Percentiles rank a stretch among this genome's conserved stretches.
These are phyloP conservation scores for Scenedesmus sp. DNA, from an alignment of 163 green algal species.

Conservation along the genomic window DNA sequence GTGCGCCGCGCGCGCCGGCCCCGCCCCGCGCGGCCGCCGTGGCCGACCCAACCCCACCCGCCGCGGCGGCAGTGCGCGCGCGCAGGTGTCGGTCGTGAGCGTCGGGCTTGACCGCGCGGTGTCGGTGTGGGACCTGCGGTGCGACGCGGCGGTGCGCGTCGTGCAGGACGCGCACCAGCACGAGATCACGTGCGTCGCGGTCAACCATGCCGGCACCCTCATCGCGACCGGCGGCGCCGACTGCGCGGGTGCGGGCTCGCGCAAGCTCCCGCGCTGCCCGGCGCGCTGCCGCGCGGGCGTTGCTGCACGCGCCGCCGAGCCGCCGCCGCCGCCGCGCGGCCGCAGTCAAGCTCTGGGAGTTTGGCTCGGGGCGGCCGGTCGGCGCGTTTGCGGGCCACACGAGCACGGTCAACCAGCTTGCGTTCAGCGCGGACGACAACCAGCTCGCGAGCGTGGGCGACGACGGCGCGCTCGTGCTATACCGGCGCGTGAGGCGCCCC, in stretches of 20 bases:
- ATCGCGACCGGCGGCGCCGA: constrained; percentile 48
- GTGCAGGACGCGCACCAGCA: constrained; percentile 41
- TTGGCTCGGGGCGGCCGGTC: constrained; percentile 3
- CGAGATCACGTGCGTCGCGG: constrained; percentile 42
- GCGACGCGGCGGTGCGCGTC: constrained; percentile 10
- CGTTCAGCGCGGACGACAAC: constrained; percentile 48
- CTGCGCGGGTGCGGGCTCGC: background rate
- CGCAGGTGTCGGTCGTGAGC: constrained; percentile 54
- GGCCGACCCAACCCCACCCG: background rate
- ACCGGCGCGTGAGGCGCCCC: too few relatives aligned
- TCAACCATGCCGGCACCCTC: constrained; percentile 13
- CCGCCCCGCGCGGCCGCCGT: background rate
- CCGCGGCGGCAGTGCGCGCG: background rate
- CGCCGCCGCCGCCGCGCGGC: too few relatives aligned
- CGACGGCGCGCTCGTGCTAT: constrained; percentile 45
- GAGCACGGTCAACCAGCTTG: constrained; percentile 36
- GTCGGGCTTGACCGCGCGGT: constrained; percentile 51
- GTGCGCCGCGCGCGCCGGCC: background rate
- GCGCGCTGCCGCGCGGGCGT: too few relatives aligned
- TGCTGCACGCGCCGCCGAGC: too few relatives aligned
- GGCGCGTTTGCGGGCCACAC: constrained; percentile 39
- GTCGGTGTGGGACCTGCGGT: constrained; percentile 57
- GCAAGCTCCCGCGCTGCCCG: too few relatives aligned
- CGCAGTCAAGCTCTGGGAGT: constrained; percentile 48
- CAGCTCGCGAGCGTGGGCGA: constrained; percentile 44